Evolutionary conservation across 2,329 filamentous ascomycete genomes (phyloP), one percentile per base, ranked within the genome.

Genomic region (Ceratocystis lukuohia): DNA sequence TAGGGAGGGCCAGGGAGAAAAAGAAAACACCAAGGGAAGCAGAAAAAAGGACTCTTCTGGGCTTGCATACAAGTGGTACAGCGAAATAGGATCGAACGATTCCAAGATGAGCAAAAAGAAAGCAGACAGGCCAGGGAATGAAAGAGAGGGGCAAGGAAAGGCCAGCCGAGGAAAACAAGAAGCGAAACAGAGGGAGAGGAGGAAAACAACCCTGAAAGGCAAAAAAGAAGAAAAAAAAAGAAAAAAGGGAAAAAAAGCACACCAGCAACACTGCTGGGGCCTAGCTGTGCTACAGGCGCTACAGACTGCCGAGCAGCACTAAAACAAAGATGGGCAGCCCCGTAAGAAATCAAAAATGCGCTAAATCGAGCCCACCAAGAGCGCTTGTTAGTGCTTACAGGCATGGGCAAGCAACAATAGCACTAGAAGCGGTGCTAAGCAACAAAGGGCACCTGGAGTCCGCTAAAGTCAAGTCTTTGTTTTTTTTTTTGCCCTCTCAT

Each of bases 31-130:
- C 25, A 57, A 57, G 22, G 17, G 22, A n/a, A 17, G 4, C 3
- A 57, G 28, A 30, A 17, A 59, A 57, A 59, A 59, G 30, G 56
- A 59, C 56, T 6, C 56, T 37, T 59, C 56, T 59, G 56, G 56
- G 56, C 56, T 48, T 62, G 41, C 41, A 48, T 48, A 41, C 61
- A 62, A 62, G 61, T 30, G 61, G 61, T 48, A 48, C 56, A 59
- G 56, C 56, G 56, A 59, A 59, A 59, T 59, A 22, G 56, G 56
- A 59, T 59, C 56, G 56, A 59, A 59, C 56, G 56, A 59, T 59
- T 62, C 22, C 61, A 46, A 62, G 61, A 62, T 46, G 28, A 62
- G 61, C 22, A 20, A 28, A 33, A 33, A 46, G 17, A 62, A 17
- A 48, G 37, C 15, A 62, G 33, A 45, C 37, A 45, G 37, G 44